Base-by-base conservation (phyloP, 371 early-diverging fungal genomes). In the Rhizopus arrhizus region DNA sequence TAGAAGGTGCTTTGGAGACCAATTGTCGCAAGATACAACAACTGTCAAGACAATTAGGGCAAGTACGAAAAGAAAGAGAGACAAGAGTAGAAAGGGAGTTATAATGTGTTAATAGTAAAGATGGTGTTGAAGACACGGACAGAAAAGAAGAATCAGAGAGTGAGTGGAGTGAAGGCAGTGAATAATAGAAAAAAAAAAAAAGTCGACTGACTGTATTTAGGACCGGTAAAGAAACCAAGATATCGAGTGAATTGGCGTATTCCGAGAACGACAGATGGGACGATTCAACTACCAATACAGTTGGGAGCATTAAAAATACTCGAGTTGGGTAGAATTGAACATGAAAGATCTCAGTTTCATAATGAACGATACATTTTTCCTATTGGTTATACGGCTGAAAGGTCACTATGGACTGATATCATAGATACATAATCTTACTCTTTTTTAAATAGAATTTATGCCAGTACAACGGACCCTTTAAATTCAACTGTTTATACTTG, bases 361-460 rank as follows among this genome's bases (percentile, higher is more conserved):
- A 92, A 88, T 48, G 89, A 92, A 36, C 85, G 95, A 10, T 95
- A 96, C 56, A 93, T 96, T 40, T 96, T 85, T 77, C 93, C 97
- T 13, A 89, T 94, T 15, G 95, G 95, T 4, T 96, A 92, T 72
- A 85, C 72, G 40, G 81, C 82, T 2, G 73, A 72, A 58, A 67
- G 72, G 73, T 78, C 28, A 31, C 2, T 43, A n/a, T 15, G n/a
- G 13, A 15, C n/a, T 43, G 43, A 43, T 43, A 48, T 48, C 48
- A 48, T 48, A 28, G 8, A 48, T 29, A 56, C 49, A n/a, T 43
- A 13, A 43, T 43, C 5, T 5, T 16, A 32, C 12, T 48, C 12
- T 48, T 35, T 22, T 22, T 15, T 0, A 13, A 13, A 62, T 38
- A 78, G 94, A 56, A 66, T 77, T 2, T 94, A 86, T 63, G 83